Evolutionary conservation across 2,329 filamentous ascomycete species (phyloP), one percentile per base, ranked within the genome.

Genomic region (Fusarium illudens): DNA sequence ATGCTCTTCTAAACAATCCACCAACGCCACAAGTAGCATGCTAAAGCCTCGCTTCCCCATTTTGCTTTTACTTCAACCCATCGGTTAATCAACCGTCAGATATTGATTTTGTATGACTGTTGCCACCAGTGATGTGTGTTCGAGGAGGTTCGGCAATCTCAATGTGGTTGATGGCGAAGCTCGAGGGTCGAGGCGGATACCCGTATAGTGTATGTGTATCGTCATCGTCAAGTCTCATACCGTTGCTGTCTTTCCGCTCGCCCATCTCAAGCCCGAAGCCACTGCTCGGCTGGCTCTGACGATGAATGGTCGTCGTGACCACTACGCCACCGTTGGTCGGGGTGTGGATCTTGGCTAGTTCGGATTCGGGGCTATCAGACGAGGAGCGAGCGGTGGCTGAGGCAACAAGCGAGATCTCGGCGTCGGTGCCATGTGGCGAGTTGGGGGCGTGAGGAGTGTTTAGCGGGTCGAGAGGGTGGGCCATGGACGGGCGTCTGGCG

Each of bases 251-350:
- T 15, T 50, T 64, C 8, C 44, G 57, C 10, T 53, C 58, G 25
- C 25, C 32, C 10, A 52, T 17, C 13, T 62, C 62, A 19, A 67
- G 42, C 12, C 46, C 42, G 12, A 62, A 62, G 15, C 65, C 66
- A 22, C 61, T 71, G 2, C 62, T 72, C 9, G 74, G 74, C n/a
- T 72, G 72, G 60, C 72, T 77, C 52, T 80, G 77, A 27, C 76
- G 71, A 62, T 76, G 70, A 58, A 80, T 80, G 6, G 78, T 79
- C 6, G 78, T 81, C n/a, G 79, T 80, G 19, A 79, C 75, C 32
- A 79, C 55, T 17, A 80, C 79, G 30, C 70, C 70, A 13, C 57
- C 58, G 60, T 68, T 64, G 55, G 62, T 49, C 19, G 66, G 68
- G 6, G 58, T 57, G 53, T 59, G 59, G 12, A 66, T 54, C 44